phyloP scores from a whole-genome alignment of 208 protist species.

The Entamoeba invadens region DNA sequence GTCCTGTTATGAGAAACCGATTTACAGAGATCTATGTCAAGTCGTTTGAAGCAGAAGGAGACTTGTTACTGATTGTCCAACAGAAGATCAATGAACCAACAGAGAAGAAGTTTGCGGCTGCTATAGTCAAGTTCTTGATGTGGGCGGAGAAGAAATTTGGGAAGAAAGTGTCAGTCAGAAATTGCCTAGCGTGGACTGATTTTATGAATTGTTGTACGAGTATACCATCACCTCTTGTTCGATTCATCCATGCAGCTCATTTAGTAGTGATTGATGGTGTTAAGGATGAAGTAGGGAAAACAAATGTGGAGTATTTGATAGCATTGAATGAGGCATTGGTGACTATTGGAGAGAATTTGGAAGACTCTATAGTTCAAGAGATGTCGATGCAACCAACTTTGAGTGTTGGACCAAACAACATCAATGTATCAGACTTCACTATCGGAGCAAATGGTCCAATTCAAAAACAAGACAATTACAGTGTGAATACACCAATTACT shows the following conservation, averaged over 20 bases:
- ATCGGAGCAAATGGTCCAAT: background rate
- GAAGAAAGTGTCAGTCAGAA: background rate
- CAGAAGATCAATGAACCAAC: slow-evolving; percentile 16
- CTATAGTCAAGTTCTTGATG: slow-evolving; percentile 2
- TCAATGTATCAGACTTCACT: background rate
- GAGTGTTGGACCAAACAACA: background rate
- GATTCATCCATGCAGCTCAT: slow-evolving; percentile 4
- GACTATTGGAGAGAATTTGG: background rate
- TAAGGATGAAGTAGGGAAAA: background rate
- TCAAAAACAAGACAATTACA: slow-evolving; percentile 51
- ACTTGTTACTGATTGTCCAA: slow-evolving; percentile 71
- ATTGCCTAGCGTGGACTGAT: background rate
- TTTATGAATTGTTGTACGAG: slow-evolving; percentile 11
- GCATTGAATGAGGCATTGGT: background rate
- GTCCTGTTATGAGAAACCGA: slow-evolving; percentile 89
- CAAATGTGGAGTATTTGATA: background rate
- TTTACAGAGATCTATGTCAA: slow-evolving; percentile 98
- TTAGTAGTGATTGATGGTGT: background rate
- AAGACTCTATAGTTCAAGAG: background rate
- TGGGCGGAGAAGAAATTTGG: background rate
- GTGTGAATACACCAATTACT: slow-evolving; percentile 74
- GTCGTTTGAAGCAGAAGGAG: slow-evolving; percentile 39
- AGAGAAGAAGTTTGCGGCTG: background rate
- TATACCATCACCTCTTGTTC: background rate
- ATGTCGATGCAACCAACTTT: background rate